Evolutionary conservation across 495 filamentous ascomycete genomes (phyloP).

Genomic region (Aspergillus panamensis): DNA sequence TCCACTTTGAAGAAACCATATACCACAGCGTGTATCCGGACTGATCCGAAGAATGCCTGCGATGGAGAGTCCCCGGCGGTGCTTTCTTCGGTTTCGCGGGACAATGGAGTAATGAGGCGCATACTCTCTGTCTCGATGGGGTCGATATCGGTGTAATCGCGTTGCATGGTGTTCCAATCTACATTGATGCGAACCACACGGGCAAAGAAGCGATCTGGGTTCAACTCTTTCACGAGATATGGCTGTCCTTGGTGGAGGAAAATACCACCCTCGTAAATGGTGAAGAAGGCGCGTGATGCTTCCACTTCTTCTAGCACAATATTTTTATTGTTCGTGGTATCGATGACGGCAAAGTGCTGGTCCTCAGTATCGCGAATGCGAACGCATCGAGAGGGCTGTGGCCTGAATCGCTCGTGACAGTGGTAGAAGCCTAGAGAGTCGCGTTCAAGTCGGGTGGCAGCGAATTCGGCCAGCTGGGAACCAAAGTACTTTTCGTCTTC

Average conservation of each 20-base stretch:
- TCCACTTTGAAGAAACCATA: slow-evolving; percentile 98
- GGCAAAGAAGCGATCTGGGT: slow-evolving; percentile 71
- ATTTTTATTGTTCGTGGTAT: slow-evolving; percentile 79
- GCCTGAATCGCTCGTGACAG: slow-evolving; percentile 83
- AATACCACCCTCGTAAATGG: slow-evolving; percentile 94
- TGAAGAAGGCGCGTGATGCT: slow-evolving; percentile 90
- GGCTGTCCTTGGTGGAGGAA: slow-evolving; percentile 93
- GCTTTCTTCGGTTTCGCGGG: not conserved
- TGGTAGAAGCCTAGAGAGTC: slow-evolving; percentile 82
- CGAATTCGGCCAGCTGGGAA: slow-evolving; percentile 66
- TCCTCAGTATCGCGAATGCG: slow-evolving; percentile 92
- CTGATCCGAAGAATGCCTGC: slow-evolving; percentile 77
- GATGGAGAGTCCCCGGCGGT: slow-evolving; percentile 28
- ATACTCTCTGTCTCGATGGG: slow-evolving; percentile 84
- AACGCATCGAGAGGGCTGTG: slow-evolving; percentile 76
- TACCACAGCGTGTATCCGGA: slow-evolving; percentile 78
- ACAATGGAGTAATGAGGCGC: slow-evolving; percentile 51
- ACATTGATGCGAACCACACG: slow-evolving; percentile 77
- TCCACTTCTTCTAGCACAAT: slow-evolving; percentile 92
- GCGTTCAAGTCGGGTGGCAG: slow-evolving; percentile 67
- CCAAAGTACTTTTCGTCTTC: slow-evolving; percentile 81
- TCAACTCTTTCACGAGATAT: slow-evolving; percentile 88
- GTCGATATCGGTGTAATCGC: slow-evolving; percentile 94
- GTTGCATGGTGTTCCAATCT: slow-evolving; percentile 91
- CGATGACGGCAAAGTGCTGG: slow-evolving; percentile 87